Percentiles rank a stretch among this genome's conserved stretches.
These are phyloP conservation scores for Isatis lusitanica DNA, from an alignment of 441 rosid species.

Conservation along the genomic window DNA sequence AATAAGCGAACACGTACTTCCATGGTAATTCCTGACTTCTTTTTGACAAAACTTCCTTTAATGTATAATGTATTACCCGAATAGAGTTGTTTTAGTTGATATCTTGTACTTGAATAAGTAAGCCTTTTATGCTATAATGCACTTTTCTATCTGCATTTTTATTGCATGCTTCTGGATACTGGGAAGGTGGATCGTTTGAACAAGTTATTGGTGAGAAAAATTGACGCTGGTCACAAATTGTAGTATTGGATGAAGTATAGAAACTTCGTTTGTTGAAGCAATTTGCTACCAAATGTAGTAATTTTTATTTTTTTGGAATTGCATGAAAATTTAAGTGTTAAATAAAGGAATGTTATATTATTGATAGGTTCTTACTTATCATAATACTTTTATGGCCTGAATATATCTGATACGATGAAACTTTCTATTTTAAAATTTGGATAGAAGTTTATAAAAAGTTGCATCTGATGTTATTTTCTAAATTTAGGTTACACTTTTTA, in stretches of 20 bases:
- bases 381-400: neutral
- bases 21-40: slow-evolving; percentile 43
- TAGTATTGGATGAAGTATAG: neutral
- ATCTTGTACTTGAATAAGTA: slow-evolving; percentile 9
- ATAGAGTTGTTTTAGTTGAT: neutral
- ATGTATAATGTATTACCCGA: neutral
- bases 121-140: neutral
- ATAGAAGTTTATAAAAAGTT: neutral
- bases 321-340: slow-evolving; percentile 20
- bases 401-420: neutral
- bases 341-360: neutral
- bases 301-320: neutral
- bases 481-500: neutral
- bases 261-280: neutral
- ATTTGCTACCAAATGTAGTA: slow-evolving; percentile 3
- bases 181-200: neutral
- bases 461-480: neutral
- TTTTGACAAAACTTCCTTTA: neutral
- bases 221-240: neutral
- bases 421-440: neutral
- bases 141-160: neutral
- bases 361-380: neutral
- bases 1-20: slow-evolving; percentile 94
- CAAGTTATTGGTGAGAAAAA: slow-evolving; percentile 9
- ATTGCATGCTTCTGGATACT: slow-evolving; percentile 5